Evolutionary conservation across 139 green algal species (phyloP).

Genomic region (Chlorella vulgaris): DNA sequence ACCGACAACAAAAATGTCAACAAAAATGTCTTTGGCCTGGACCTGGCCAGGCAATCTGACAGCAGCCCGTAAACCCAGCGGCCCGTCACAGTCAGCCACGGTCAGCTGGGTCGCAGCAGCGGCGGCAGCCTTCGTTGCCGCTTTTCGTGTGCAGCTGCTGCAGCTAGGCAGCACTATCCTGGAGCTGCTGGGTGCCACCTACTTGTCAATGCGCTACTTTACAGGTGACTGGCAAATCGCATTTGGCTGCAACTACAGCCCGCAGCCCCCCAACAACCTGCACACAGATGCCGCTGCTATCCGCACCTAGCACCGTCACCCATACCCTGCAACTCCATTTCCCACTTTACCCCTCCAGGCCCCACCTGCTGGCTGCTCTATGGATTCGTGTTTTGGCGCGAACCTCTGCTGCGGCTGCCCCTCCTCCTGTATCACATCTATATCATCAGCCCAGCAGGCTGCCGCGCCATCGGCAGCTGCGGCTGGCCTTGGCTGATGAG

Average conservation of each 20-base stretch:
- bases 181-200: slow-evolving; percentile 7
- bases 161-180: neutral
- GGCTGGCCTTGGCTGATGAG: slow-evolving; percentile 24
- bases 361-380: slow-evolving; percentile 36
- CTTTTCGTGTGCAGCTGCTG: neutral
- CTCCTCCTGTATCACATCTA: slow-evolving; percentile 11
- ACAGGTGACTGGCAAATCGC: neutral
- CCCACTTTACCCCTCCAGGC: neutral
- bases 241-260: neutral
- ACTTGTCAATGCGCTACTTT: slow-evolving; percentile 30
- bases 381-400: slow-evolving; percentile 5
- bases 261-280: neutral
- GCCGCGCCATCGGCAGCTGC: slow-evolving; percentile 1
- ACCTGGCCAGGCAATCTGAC: no score
- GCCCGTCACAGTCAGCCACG: no score
- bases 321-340: neutral
- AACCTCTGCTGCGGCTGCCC: slow-evolving; percentile 20
- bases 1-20: no score
- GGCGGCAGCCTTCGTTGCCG: neutral
- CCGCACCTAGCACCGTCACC: no score
- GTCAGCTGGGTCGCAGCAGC: neutral
- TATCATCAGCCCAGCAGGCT: slow-evolving; percentile 16
- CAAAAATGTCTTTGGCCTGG: no score
- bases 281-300: no score
- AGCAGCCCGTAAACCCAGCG: no score